Conservation (phyloP, 2,329 filamentous ascomycete species). For the Botrytis sinoallii region DNA sequence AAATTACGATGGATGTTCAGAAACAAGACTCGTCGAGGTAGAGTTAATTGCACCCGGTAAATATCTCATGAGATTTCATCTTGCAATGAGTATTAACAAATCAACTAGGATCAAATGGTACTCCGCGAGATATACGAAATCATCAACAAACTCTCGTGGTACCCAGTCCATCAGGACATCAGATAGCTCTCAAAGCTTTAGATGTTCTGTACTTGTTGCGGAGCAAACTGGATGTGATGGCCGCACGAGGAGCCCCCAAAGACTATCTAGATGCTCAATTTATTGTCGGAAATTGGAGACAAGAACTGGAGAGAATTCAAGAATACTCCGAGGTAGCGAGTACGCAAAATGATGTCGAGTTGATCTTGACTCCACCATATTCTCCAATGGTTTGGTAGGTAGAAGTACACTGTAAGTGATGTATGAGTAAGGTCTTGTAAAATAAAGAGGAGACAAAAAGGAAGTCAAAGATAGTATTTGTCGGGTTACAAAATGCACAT, state of each 20-base stretch:
- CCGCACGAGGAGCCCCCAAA: slow-evolving; percentile 12
- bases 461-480: not conserved
- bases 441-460: not conserved
- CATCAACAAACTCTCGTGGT: slow-evolving; percentile 11
- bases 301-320: slow-evolving; percentile 4
- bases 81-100: not conserved
- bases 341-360: not conserved
- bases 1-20: slow-evolving; percentile 1
- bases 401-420: not conserved
- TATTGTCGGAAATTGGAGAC: slow-evolving; percentile 1
- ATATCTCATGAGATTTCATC: not conserved
- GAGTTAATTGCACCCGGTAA: slow-evolving; percentile 10
- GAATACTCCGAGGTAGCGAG: not conserved
- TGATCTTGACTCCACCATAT: not conserved
- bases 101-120: slow-evolving; percentile 4
- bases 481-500: not conserved
- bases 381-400: not conserved
- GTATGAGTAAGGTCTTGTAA: no score
- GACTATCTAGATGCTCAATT: slow-evolving; percentile 8
- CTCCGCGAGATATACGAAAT: slow-evolving; percentile 8
- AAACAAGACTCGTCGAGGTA: slow-evolving; percentile 7
- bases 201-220: slow-evolving; percentile 10
- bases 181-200: not conserved
- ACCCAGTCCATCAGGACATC: not conserved
- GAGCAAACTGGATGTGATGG: slow-evolving; percentile 10